Evolutionary conservation across 2,329 filamentous ascomycete species (phyloP), one percentile per base, ranked within the genome.

Genomic region (Exophiala mesophila): DNA sequence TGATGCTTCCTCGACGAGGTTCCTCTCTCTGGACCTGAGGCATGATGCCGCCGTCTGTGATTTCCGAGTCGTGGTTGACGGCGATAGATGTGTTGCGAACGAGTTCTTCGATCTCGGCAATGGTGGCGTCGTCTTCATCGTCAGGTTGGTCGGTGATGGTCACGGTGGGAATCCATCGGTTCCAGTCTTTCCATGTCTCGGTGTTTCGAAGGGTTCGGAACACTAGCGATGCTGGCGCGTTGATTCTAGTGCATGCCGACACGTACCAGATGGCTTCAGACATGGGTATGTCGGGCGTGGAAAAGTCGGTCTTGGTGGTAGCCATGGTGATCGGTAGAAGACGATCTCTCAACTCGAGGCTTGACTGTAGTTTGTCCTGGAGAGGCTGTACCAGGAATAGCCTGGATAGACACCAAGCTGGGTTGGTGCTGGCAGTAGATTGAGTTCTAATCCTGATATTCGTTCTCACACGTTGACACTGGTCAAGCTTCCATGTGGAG

Each of bases 121-220:
- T 10, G 7, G 49, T 45, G 20, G 38, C 24, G 19, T 48, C 36
- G 30, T 50, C 47, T 12, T 53, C 41, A 16, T 54, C 49, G 16
- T 55, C 50, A 29, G 54, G 30, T 20, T 71, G 69, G 26, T 62
- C 59, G 32, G 61, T 66, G 50, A 74, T 66, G n/a, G 62, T 64
- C 3, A 71, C 68, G 17, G 60, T 58, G 2, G 68, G 64, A 4
- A 69, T 59, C 53, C 72, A 73, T 5, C 59, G 59, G 50, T 72
- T 73, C 71, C 71, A 74, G 34, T 63, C 53, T 16, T 63, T 60
- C 64, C 66, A 73, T 37, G 63, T 67, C 16, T 67, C 64, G 19
- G 67, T 67, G 54, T 72, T 61, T 36, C 66, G 60, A 3, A 73
- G 55, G 6, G 62, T 60, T 17, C 65, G 57, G 61, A 69, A 71